Evolutionary conservation across 805 yeast genomes (phyloP).

Genomic region (Ogataea philodendri): DNA sequence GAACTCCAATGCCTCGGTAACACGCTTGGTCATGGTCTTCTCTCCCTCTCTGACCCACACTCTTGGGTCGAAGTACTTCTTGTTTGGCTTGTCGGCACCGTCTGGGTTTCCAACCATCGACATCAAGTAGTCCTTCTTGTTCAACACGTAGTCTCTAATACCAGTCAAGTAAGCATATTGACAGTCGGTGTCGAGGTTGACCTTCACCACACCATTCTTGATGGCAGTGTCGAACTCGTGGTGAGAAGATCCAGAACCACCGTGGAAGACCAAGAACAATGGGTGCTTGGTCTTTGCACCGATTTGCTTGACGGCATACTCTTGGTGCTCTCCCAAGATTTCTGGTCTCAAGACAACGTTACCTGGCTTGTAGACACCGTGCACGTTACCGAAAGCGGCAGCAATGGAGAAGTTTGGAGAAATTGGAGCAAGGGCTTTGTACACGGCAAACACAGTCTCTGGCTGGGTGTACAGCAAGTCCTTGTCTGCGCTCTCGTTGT

Average conservation of each 20-base stretch:
- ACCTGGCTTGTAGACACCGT: constrained; percentile 99
- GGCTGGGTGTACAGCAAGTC: constrained; percentile 90
- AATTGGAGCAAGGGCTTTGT: constrained; percentile 85
- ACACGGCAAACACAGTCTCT: constrained; percentile 88
- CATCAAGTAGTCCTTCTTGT: constrained; percentile 91
- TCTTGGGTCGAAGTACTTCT: constrained; percentile 99
- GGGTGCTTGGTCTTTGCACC: constrained; percentile 58
- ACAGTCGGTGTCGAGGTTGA: constrained; percentile 98
- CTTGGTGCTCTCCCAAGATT: constrained; percentile 94
- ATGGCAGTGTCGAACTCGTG: constrained; percentile 90
- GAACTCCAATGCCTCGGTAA: constrained; percentile 75
- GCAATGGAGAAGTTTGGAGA: constrained; percentile 99
- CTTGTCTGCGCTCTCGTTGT: constrained; percentile 90
- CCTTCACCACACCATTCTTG: constrained; percentile 94
- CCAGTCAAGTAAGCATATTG: constrained; percentile 97
- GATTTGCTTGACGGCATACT: constrained; percentile 70
- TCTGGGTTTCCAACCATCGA: constrained; percentile 98
- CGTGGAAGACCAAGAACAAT: constrained; percentile 98
- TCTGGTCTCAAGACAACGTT: constrained; percentile 91
- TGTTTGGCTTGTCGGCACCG: constrained; percentile 98
- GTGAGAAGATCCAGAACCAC: constrained; percentile 98
- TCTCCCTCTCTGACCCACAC: constrained; percentile 99
- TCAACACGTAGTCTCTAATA: constrained; percentile 95
- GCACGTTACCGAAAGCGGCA: constrained; percentile 99
- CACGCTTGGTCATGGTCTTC: constrained; percentile 92